phyloP scores from a whole-genome alignment of 2,329 filamentous ascomycete species.

The Cadophora sp. region DNA sequence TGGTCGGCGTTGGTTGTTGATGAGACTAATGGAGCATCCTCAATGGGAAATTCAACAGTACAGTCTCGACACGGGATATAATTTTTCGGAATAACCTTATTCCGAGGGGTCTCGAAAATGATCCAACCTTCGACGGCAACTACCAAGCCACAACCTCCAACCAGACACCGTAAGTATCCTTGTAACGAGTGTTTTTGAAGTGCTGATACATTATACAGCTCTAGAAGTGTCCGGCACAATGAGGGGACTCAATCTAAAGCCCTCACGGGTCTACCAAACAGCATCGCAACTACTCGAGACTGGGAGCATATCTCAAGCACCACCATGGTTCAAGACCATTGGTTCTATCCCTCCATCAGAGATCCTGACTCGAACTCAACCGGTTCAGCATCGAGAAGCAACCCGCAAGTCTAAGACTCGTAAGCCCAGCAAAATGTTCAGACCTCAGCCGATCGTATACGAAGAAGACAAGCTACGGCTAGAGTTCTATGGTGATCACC shows the following conservation, averaged over 20 bases:
- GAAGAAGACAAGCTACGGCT: conserved; percentile 82
- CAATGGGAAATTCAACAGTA: background rate
- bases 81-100: too few relatives aligned
- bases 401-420: conserved; percentile 48
- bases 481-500: conserved; percentile 91
- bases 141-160: background rate
- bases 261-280: conserved; percentile 55
- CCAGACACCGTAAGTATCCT: background rate
- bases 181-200: background rate
- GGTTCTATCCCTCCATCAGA: conserved; percentile 59
- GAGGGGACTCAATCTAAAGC: conserved; percentile 45
- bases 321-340: conserved; percentile 45
- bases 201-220: background rate
- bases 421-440: conserved; percentile 79
- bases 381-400: conserved; percentile 52
- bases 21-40: background rate
- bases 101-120: too few relatives aligned
- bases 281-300: conserved; percentile 53
- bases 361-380: conserved; percentile 59
- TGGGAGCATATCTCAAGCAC: conserved; percentile 46
- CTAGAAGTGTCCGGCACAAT: conserved; percentile 25
- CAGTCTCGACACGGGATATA: background rate
- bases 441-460: conserved; percentile 78
- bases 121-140: background rate
- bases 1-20: conserved; percentile 13